Evolutionary conservation across 768 basidiomycete genomes (phyloP).

Genomic region (Phaeolepiota aurea): DNA sequence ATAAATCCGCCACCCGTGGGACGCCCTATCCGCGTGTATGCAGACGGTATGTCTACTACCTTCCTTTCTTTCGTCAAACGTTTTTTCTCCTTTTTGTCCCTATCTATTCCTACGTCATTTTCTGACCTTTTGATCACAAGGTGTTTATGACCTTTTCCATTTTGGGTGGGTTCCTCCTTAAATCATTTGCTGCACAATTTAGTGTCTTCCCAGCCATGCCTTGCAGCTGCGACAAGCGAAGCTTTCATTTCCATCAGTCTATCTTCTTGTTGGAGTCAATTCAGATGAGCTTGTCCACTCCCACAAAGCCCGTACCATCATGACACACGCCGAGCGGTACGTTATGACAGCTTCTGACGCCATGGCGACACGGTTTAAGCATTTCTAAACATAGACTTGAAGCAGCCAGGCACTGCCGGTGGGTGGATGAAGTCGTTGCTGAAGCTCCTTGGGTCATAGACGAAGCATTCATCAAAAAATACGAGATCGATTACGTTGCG

Average conservation of each 20-base stretch:
- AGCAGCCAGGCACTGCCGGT: slow-evolving; percentile 89
- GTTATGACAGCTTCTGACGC: slow-evolving; percentile 9
- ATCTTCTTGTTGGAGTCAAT: slow-evolving; percentile 90
- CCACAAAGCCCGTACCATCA: slow-evolving; percentile 79
- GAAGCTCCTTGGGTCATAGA: slow-evolving; percentile 90
- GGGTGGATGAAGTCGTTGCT: slow-evolving; percentile 91
- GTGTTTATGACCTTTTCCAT: slow-evolving; percentile 96
- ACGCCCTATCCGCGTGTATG: slow-evolving; percentile 84
- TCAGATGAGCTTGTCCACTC: slow-evolving; percentile 75
- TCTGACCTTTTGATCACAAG: slow-evolving; percentile 32
- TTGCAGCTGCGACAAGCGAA: slow-evolving; percentile 96
- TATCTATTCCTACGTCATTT: no score
- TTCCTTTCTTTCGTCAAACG: slow-evolving; percentile 6
- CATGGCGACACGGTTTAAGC: slow-evolving; percentile 6
- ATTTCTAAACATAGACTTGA: slow-evolving; percentile 58
- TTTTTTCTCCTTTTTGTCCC: no score
- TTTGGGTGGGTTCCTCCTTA: slow-evolving; percentile 57
- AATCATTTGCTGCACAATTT: slow-evolving; percentile 1
- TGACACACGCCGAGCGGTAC: slow-evolving; percentile 83
- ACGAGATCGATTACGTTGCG: slow-evolving; percentile 92
- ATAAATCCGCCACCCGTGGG: slow-evolving; percentile 79
- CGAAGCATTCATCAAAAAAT: slow-evolving; percentile 72
- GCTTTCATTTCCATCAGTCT: slow-evolving; percentile 81
- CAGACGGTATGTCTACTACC: slow-evolving; percentile 63
- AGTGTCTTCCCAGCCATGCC: slow-evolving; percentile 60